Evolutionary conservation across 768 basidiomycete species (phyloP), one percentile per base, ranked within the genome.

Genomic region (Royoungia palumana): DNA sequence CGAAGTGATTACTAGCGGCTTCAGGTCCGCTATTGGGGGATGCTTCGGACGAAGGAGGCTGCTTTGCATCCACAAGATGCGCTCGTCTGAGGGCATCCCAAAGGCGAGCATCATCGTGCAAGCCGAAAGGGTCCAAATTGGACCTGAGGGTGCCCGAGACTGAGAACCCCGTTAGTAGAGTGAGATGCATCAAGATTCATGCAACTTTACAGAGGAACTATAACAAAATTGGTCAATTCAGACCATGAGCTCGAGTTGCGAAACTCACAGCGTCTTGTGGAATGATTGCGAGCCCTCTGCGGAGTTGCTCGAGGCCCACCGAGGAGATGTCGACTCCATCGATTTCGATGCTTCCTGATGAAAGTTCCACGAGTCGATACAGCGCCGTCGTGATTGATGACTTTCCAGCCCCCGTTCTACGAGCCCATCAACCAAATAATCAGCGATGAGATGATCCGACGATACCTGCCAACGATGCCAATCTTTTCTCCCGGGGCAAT

Each of bases 11-110:
- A 8, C 64, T 68, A 1, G 63, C 61, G 3, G 58, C 66, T 27
- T 71, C 73, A 11, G 74, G 57, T 11, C 76, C 77, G 35, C 69
- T 72, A 12, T 69, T 12, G 10, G 28, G 58, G 6, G 53, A 50
- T 20, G 71, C 70, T 24, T 71, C 72, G 44, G 69, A 68, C 1
- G 58, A 55, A 24, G 47, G 19, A 1, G 40, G 34, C 17, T 39
- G 47, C 32, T 38, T 45, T 41, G 39, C 69, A 19, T 89, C 88
- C 35, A 92, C 82, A 16, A 96, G 78, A 67, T 93, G 86, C 1
- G 92, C 80, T 19, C 92, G 85, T 61, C 81, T 85, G 40, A 96
- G 71, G 3, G 94, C 92, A 58, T 94, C 92, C 85, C 89, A 94
- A n/a, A 96, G 75, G 20, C 77, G 75, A 19, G 80, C 81, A 63